Conservation (phyloP, 2,329 filamentous ascomycete species). For the Fusarium armeniacum region DNA sequence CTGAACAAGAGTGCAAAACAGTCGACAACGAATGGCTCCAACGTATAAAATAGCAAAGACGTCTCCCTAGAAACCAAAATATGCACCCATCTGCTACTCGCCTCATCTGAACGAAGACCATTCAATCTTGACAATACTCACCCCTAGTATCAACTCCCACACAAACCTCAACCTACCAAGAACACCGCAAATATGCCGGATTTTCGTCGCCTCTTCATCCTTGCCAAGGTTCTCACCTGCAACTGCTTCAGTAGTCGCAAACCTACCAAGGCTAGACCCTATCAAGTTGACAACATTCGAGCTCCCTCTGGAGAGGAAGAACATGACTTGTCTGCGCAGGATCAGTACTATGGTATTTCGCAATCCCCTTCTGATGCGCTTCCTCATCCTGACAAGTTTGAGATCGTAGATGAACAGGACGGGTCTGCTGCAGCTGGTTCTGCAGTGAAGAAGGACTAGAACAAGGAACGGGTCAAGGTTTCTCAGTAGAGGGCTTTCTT, state of each 20-base stretch:
- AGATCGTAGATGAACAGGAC: not conserved
- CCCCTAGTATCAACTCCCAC: not conserved
- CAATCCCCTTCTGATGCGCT: not conserved
- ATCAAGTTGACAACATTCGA: not conserved
- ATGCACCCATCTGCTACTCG: not conserved
- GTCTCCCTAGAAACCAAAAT: not conserved
- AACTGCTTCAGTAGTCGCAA: constrained; percentile 7
- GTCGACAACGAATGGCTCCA: not conserved
- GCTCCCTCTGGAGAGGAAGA: not conserved
- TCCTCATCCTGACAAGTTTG: constrained; percentile 16
- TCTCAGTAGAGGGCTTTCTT: not conserved
- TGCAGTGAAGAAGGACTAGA: not conserved
- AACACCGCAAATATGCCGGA: constrained; percentile 29
- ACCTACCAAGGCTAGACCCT: not conserved
- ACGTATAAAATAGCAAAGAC: not conserved
- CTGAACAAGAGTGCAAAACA: not conserved
- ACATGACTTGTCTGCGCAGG: not conserved
- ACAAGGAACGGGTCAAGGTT: not conserved
- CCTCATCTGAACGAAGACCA: not conserved
- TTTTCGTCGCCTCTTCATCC: constrained; percentile 33
- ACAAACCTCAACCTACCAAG: not conserved
- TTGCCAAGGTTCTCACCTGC: constrained; percentile 18
- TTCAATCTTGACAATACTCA: not conserved
- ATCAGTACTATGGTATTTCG: not conserved
- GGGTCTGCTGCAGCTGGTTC: not conserved